phyloP scores from a whole-genome alignment of 371 early-diverging fungal species.

The Neoconidiobolus thromboides region DNA sequence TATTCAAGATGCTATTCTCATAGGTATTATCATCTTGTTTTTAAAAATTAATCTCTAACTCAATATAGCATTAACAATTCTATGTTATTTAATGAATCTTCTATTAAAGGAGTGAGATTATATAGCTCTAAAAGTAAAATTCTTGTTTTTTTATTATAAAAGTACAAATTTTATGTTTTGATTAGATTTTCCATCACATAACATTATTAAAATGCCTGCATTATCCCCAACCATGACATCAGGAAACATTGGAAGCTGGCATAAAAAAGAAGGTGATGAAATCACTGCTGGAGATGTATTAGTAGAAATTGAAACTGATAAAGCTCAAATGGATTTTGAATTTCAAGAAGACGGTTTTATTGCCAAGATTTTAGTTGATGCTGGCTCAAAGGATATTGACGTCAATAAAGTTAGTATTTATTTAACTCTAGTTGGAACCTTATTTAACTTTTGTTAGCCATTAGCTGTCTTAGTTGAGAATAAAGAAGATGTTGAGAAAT shows the following conservation, averaged over 20 bases:
- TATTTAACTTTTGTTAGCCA: slow-evolving; percentile 28
- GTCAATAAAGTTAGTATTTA: slow-evolving; percentile 21
- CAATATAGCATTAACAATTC: no score
- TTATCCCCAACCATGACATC: slow-evolving; percentile 97
- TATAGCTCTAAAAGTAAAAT: no score
- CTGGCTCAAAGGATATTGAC: slow-evolving; percentile 4
- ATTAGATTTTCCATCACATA: slow-evolving; percentile 67
- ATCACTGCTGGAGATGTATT: slow-evolving; percentile 89
- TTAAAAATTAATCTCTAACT: no score
- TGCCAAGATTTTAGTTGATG: slow-evolving; percentile 81
- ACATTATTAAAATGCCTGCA: slow-evolving; percentile 90
- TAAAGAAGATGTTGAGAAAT: slow-evolving; percentile 66
- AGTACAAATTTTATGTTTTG: background rate
- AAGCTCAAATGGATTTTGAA: slow-evolving; percentile 99
- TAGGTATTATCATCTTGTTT: no score
- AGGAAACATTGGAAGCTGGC: slow-evolving; percentile 91
- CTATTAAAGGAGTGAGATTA: no score
- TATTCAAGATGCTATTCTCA: no score
- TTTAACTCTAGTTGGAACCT: background rate
- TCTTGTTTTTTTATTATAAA: no score
- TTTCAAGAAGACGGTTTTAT: slow-evolving; percentile 95
- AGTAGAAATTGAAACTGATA: slow-evolving; percentile 97
- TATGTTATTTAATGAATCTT: no score
- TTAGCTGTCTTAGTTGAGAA: slow-evolving; percentile 85
- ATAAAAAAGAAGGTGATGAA: slow-evolving; percentile 74